A percentile compares a stretch with the other conserved stretches of the same genome.
Evolutionary conservation across 192 early-diverging fungal genomes (phyloP).

Genomic region (Coemansia aciculifera): DNA sequence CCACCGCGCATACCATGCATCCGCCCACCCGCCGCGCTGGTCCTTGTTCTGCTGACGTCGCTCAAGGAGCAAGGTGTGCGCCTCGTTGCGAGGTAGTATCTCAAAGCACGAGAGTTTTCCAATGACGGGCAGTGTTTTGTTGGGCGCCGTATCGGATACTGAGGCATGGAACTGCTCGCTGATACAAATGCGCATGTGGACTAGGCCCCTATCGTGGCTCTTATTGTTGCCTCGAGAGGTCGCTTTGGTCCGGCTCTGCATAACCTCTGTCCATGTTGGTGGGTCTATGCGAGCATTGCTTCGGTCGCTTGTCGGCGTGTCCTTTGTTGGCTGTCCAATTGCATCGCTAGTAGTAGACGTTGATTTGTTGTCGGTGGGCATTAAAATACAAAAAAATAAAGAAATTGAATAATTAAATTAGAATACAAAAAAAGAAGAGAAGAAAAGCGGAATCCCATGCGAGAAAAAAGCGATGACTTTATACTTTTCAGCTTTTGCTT

Average conservation of each 20-base stretch:
- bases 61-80: background rate
- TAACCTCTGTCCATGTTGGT: conserved; percentile 25
- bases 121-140: background rate
- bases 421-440: background rate
- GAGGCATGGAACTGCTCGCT: background rate
- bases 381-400: background rate
- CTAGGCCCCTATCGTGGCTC: background rate
- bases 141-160: background rate
- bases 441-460: background rate
- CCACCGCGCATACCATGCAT: conserved; percentile 26
- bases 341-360: conserved; percentile 4
- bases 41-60: conserved; percentile 1
- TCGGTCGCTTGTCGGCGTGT: background rate
- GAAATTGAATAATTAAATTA: background rate
- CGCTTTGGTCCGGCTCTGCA: conserved; percentile 20
- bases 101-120: conserved; percentile 21
- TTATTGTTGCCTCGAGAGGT: background rate
- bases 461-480: background rate
- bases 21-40: conserved; percentile 15
- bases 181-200: background rate
- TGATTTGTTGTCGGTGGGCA: conserved; percentile 5
- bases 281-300: background rate
- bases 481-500: background rate
- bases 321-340: background rate
- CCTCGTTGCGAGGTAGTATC: conserved; percentile 9